Evolutionary conservation across 2,329 filamentous ascomycete species (phyloP).

Genomic region (Geoglossum cookeanum): DNA sequence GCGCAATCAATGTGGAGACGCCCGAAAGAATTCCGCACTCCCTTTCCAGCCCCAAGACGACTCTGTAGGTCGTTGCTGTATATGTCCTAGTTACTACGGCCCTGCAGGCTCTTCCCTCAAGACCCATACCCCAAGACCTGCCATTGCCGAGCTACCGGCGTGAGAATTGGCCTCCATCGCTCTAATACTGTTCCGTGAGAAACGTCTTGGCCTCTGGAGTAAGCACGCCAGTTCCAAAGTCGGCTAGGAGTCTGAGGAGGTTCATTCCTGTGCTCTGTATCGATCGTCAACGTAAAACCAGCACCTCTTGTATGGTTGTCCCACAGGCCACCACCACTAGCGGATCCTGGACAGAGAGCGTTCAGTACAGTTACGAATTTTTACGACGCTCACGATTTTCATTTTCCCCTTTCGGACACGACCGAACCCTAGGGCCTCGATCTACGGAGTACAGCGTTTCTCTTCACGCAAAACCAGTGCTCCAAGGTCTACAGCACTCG

Average conservation of each 20-base stretch:
- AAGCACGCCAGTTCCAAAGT: not conserved
- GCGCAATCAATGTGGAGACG: not conserved
- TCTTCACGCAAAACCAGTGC: not conserved
- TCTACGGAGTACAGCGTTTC: not conserved
- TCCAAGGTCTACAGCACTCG: not conserved
- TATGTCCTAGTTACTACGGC: not conserved
- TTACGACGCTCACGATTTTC: constrained; percentile 2
- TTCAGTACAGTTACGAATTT: constrained; percentile 1
- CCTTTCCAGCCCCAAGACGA: not conserved
- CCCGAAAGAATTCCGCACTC: not conserved
- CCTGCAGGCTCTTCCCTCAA: not conserved
- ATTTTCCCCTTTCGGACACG: constrained; percentile 1
- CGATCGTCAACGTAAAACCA: not conserved
- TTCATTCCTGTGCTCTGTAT: not conserved
- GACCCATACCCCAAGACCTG: not conserved
- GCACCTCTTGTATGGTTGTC: not conserved
- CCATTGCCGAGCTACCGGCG: not conserved
- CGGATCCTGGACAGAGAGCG: not conserved
- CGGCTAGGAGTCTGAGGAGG: not conserved
- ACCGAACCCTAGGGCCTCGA: not conserved
- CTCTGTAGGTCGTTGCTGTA: not conserved
- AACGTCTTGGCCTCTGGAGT: not conserved
- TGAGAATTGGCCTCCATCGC: not conserved
- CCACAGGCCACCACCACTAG: not conserved
- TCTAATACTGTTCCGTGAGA: not conserved